A percentile compares a stretch with the other conserved stretches of the same genome.
phyloP scores from a whole-genome alignment of 352 stramenopile species.

The Peronospora destructor region DNA sequence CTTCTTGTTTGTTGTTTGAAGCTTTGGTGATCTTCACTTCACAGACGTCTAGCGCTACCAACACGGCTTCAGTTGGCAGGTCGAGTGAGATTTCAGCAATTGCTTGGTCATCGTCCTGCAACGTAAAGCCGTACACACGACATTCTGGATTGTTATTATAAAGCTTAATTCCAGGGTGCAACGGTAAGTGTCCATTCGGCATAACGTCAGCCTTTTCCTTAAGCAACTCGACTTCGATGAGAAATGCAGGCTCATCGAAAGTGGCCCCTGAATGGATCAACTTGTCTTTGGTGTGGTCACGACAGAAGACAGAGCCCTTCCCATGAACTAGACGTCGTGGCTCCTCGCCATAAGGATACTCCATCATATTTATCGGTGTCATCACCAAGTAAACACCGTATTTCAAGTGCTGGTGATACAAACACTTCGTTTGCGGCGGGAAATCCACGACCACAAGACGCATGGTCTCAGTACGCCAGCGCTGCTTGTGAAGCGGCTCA shows the following conservation, averaged over 20 bases:
- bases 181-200: constrained; percentile 18
- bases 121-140: constrained; percentile 39
- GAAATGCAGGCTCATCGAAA: constrained; percentile 27
- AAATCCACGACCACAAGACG: constrained; percentile 36
- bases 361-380: constrained; percentile 25
- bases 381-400: constrained; percentile 45
- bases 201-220: constrained; percentile 28
- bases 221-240: constrained; percentile 50
- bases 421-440: constrained; percentile 29
- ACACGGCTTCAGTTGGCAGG: constrained; percentile 29
- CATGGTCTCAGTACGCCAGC: constrained; percentile 31
- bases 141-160: constrained; percentile 36
- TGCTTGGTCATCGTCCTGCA: constrained; percentile 14
- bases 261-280: constrained; percentile 37
- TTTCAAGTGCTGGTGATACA: constrained; percentile 45
- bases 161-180: constrained; percentile 24
- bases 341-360: constrained; percentile 20
- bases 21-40: constrained; percentile 19
- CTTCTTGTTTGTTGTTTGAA: not conserved
- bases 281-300: constrained; percentile 43
- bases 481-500: constrained; percentile 42
- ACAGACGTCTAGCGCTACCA: constrained; percentile 29
- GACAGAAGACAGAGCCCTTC: constrained; percentile 40
- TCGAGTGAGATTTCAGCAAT: constrained; percentile 21
- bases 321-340: constrained; percentile 25